Conservation (phyloP, 75 land plant genomes). For the Azolla pinnata region DNA sequence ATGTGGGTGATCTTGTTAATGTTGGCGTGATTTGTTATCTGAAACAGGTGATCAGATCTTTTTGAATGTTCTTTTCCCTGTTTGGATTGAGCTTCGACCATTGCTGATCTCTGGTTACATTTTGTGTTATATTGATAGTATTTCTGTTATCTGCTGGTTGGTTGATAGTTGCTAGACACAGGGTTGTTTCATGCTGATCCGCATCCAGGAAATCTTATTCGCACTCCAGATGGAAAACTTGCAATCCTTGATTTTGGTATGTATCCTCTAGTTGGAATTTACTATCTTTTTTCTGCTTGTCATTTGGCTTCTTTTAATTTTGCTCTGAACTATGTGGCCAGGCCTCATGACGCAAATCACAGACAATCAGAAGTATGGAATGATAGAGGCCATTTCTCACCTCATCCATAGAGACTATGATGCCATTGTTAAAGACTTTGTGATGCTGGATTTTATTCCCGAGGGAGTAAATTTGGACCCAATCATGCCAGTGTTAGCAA, state of each 20-base stretch:
- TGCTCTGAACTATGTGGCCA: slow-evolving; percentile 24
- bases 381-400: slow-evolving; percentile 99
- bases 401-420: slow-evolving; percentile 96
- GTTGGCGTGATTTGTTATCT: slow-evolving; percentile 99
- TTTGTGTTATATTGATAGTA: not conserved
- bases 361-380: slow-evolving; percentile 97
- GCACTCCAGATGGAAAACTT: slow-evolving; percentile 96
- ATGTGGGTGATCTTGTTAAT: slow-evolving; percentile 95
- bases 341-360: slow-evolving; percentile 96
- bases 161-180: slow-evolving; percentile 77
- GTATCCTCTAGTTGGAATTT: not conserved
- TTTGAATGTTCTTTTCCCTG: not conserved
- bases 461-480: slow-evolving; percentile 95
- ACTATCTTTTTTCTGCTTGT: not conserved
- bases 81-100: too few relatives aligned
- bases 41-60: slow-evolving; percentile 58
- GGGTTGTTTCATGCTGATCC: slow-evolving; percentile 99
- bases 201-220: slow-evolving; percentile 97
- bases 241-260: slow-evolving; percentile 99
- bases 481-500: slow-evolving; percentile 90
- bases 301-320: not conserved
- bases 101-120: too few relatives aligned
- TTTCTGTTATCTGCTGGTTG: not conserved
- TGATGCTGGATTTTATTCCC: slow-evolving; percentile 85
- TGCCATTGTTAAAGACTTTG: slow-evolving; percentile 97